Evolutionary conservation across 306 rosid species (phyloP), one percentile per base, ranked within the genome.

Genomic region (Rosa rugosa): DNA sequence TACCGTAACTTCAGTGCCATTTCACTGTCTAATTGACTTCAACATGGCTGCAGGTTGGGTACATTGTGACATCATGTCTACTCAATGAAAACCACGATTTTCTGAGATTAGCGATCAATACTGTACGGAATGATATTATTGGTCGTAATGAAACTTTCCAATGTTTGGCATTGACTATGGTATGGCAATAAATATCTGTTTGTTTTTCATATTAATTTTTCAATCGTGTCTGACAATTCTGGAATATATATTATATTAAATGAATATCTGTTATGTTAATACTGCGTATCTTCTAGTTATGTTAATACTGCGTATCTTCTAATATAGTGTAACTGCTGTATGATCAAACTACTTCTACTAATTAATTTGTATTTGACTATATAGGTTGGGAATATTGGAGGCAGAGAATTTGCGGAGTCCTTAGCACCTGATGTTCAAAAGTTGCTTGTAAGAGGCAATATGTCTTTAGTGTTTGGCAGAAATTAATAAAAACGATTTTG

Each of bases 371-470:
- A 57, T 83, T 81, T 69, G 56, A 76, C 75, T 79, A 47, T 75
- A 82, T 71, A 96, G 99, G 99, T 96, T 89, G 99, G 99, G 80
- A 96, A 96, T 89, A 96, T 96, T 83, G 99, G 99, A n/a, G 99
- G 99, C 47, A 91, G 99, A 87, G 99, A 96, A 77, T 96, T 96
- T 71, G 98, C 99, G 0, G 99, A 96, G 93, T 96, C 99, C 34
- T 93, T 96, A 82, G 96, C 99, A 72, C 98, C 98, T 54, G 99
- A 96, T 87, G 99, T 96, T 41, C 98, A 93, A 73, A 96, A 93
- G 88, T 79, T 96, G 79, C 92, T 93, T 89, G 99, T 96, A 91
- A 85, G 93, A 72, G 84, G 73, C 80, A 49, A 14, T 59, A 77
- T 66, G 17, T 70, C 20, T 42, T 74, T 64, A 40, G 34, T 71